Percentiles rank a stretch among this genome's conserved stretches.
phyloP scores from a whole-genome alignment of 2,329 filamentous ascomycete genomes.

The Penicillium crustosum region DNA sequence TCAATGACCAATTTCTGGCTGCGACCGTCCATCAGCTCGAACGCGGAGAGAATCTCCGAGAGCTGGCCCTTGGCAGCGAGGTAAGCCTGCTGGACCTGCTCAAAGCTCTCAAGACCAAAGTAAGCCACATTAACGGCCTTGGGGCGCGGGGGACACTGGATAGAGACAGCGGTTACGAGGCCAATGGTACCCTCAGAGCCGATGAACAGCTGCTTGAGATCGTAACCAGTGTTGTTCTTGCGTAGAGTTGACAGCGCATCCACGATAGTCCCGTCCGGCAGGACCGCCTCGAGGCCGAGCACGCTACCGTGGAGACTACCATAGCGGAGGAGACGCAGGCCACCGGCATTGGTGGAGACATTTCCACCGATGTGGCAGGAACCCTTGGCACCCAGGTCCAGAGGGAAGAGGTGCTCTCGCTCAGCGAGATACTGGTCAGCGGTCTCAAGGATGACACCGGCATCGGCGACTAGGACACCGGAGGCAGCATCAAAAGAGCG shows the following conservation, averaged over 20 bases:
- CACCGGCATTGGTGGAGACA: constrained; percentile 92
- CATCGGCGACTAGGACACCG: constrained; percentile 84
- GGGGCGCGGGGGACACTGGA: constrained; percentile 83
- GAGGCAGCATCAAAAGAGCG: constrained; percentile 90
- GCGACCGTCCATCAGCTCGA: constrained; percentile 91
- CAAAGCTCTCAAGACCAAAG: constrained; percentile 86
- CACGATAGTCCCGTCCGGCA: constrained; percentile 89
- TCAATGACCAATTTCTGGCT: constrained; percentile 75
- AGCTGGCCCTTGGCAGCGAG: constrained; percentile 85
- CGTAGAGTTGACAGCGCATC: constrained; percentile 83
- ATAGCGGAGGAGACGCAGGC: constrained; percentile 83
- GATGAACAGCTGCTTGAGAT: constrained; percentile 95
- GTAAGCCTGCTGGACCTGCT: constrained; percentile 84
- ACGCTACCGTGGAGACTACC: constrained; percentile 93
- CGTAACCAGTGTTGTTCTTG: constrained; percentile 99
- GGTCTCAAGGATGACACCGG: constrained; percentile 85
- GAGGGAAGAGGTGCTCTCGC: constrained; percentile 83
- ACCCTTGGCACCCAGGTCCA: constrained; percentile 96
- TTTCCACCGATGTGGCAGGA: constrained; percentile 97
- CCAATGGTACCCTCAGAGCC: constrained; percentile 93
- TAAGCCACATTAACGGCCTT: constrained; percentile 92
- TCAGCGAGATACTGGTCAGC: constrained; percentile 84
- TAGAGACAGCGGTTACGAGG: constrained; percentile 85
- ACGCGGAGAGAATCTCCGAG: constrained; percentile 92
- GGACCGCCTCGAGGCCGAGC: constrained; percentile 86